Percentiles rank a stretch among this genome's conserved stretches.
Conservation (phyloP, 2,329 filamentous ascomycete genomes). For the Colletotrichum phormii region DNA sequence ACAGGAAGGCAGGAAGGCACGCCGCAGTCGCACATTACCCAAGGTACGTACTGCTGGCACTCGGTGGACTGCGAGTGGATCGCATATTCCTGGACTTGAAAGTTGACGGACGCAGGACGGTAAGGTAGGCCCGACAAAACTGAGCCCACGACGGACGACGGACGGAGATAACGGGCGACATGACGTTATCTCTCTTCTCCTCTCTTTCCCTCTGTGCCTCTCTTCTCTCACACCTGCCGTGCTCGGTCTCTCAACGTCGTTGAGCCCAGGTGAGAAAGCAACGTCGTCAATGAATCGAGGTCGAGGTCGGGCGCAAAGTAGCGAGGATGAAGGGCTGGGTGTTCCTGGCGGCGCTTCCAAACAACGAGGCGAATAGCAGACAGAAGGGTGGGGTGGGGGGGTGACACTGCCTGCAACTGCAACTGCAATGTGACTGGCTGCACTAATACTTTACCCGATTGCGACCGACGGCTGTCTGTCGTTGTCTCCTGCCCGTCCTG, state of each 20-base stretch:
- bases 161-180: neutral
- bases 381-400: no score
- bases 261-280: neutral
- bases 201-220: neutral
- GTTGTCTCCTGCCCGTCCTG: neutral
- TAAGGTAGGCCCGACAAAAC: neutral
- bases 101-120: neutral
- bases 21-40: neutral
- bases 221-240: neutral
- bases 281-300: neutral
- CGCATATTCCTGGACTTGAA: neutral
- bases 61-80: neutral
- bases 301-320: neutral
- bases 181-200: neutral
- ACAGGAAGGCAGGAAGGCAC: neutral
- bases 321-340: neutral
- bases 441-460: conserved; percentile 22
- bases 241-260: neutral
- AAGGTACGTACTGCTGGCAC: neutral
- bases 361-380: neutral
- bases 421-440: neutral
- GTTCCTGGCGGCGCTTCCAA: conserved; percentile 21
- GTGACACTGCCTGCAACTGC: no score
- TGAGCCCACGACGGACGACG: neutral
- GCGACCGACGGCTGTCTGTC: conserved; percentile 12